phyloP scores from a whole-genome alignment of 108 stramenopile genomes.

The Nitzschia sp. region DNA sequence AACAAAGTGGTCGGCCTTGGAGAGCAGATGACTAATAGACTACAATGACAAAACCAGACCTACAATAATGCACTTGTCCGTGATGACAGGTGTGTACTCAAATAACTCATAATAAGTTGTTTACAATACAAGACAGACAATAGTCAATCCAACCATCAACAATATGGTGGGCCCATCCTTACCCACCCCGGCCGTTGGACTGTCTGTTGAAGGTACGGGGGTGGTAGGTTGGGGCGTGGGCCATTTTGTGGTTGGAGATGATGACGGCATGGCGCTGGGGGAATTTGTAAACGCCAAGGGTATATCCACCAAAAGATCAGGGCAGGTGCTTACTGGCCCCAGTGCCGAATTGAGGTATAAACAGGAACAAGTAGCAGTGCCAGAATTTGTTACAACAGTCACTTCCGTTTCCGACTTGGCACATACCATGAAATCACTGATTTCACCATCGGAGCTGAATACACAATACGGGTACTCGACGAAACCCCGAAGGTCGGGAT shows the following conservation, averaged over 20 bases:
- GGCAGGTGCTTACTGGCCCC: constrained; percentile 13
- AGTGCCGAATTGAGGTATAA: constrained; percentile 15
- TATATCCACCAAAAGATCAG: constrained; percentile 4
- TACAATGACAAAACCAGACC: too few species aligned
- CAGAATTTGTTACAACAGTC: neutral
- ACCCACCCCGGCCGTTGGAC: neutral
- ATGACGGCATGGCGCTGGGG: constrained; percentile 9
- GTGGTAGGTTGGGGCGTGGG: neutral
- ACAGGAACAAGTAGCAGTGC: constrained; percentile 5
- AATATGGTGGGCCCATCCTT: too few species aligned
- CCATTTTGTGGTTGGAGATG: neutral
- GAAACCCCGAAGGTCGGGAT: constrained; percentile 1
- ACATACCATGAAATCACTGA: constrained; percentile 2
- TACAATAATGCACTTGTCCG: too few species aligned
- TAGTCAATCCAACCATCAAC: too few species aligned
- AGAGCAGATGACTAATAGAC: too few species aligned
- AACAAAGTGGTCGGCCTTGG: too few species aligned
- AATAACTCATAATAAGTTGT: too few species aligned
- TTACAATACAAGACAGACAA: too few species aligned
- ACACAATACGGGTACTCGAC: constrained; percentile 20
- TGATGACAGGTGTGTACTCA: too few species aligned
- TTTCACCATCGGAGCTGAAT: constrained; percentile 1
- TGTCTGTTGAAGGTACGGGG: neutral
- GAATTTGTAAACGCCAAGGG: neutral
- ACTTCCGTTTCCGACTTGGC: constrained; percentile 4